Conservation (phyloP, 2,329 filamentous ascomycete species). For the Uncinocarpus reesii region DNA sequence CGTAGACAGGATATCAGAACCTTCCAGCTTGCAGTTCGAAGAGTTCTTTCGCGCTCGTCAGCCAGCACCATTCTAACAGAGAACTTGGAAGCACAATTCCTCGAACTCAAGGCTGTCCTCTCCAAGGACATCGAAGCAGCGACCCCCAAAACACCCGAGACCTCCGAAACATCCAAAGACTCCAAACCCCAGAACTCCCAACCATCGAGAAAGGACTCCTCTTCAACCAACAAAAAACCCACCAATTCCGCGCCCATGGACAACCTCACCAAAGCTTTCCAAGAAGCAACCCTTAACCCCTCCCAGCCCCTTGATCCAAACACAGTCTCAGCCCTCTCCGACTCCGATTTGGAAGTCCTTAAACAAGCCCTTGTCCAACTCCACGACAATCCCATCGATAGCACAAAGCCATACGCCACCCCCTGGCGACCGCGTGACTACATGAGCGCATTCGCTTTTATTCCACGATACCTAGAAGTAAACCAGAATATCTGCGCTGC, state of each 20-base stretch:
- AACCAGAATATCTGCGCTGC: conserved; percentile 95
- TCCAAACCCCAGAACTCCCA: conserved; percentile 13
- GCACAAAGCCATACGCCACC: conserved; percentile 72
- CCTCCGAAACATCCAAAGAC: background rate
- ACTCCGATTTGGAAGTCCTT: conserved; percentile 39
- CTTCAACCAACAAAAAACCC: background rate
- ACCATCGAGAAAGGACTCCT: background rate
- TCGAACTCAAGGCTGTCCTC: conserved; percentile 36
- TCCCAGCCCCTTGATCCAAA: conserved; percentile 27
- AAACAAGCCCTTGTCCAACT: conserved; percentile 52
- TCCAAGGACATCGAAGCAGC: conserved; percentile 9
- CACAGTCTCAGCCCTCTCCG: conserved; percentile 39
- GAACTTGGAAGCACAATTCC: conserved; percentile 47
- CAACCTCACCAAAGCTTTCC: conserved; percentile 3
- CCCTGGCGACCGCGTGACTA: conserved; percentile 80
- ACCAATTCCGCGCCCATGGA: background rate
- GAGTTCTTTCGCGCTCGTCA: conserved; percentile 49
- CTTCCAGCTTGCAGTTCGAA: conserved; percentile 57
- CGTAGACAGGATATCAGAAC: conserved; percentile 65
- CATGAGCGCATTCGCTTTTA: conserved; percentile 88
- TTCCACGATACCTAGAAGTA: conserved; percentile 90
- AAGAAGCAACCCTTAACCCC: conserved; percentile 2
- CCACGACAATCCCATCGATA: conserved; percentile 65
- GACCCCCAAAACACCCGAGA: too few species aligned
- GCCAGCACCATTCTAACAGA: conserved; percentile 36